Conservation (phyloP, 2,329 filamentous ascomycete species). For the Orbilia javanica region DNA sequence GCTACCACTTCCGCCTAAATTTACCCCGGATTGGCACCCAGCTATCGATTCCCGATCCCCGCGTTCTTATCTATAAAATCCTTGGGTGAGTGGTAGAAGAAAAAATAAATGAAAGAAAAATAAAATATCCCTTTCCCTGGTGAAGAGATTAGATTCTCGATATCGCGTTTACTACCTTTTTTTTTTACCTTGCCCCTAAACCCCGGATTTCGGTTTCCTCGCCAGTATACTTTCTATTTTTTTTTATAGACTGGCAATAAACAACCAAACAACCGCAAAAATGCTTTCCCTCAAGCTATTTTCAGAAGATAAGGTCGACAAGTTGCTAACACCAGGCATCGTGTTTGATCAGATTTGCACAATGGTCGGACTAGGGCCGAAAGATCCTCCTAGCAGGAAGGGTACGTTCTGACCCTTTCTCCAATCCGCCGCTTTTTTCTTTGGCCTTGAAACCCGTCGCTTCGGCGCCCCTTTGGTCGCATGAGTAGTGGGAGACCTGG, state of each 20-base stretch:
- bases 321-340: conserved; percentile 36
- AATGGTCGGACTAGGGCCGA: conserved; percentile 57
- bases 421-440: neutral
- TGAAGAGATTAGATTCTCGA: neutral
- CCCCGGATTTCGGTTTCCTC: neutral
- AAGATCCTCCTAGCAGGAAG: conserved; percentile 61
- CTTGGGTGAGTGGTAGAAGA: conserved; percentile 31
- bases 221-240: conserved; percentile 1
- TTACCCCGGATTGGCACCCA: conserved; percentile 35
- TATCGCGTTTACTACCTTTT: neutral
- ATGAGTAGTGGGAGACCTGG: neutral
- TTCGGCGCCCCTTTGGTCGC: neutral
- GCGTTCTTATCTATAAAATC: conserved; percentile 19
- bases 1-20: conserved; percentile 14
- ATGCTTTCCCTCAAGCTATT: conserved; percentile 47
- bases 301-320: conserved; percentile 40
- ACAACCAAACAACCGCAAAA: conserved; percentile 28
- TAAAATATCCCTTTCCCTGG: too few species aligned
- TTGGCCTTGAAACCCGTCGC: neutral
- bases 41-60: conserved; percentile 22
- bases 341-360: conserved; percentile 46
- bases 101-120: too few species aligned
- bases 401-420: conserved; percentile 58
- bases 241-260: neutral
- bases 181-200: neutral